Evolutionary conservation across 441 rosid genomes (phyloP).

Genomic region (Pelargonium cotyledonis): DNA sequence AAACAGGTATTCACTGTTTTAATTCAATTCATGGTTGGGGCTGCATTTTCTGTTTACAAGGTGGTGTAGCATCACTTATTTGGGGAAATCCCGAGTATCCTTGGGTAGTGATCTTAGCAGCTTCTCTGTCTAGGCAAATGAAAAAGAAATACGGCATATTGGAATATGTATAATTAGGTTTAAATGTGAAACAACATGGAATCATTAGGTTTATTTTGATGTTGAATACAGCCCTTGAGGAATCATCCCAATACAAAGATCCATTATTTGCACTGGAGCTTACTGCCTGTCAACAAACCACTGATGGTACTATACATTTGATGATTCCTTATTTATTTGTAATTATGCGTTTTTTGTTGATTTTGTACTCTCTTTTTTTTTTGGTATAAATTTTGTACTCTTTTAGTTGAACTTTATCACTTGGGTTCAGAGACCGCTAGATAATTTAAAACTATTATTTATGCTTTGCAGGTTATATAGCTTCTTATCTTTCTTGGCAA

Average conservation of each 20-base stretch:
- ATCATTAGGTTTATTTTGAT: constrained; percentile 20
- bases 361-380: too few species aligned
- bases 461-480: constrained; percentile 29
- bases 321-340: not conserved
- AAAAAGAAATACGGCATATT: not conserved
- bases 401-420: not conserved
- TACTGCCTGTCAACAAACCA: constrained; percentile 25
- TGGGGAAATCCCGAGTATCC: not conserved
- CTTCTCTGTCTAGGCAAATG: not conserved
- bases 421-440: not conserved
- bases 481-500: constrained; percentile 41
- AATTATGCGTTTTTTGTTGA: not conserved
- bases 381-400: not conserved
- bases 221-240: constrained; percentile 40
- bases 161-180: not conserved
- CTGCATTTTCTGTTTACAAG: constrained; percentile 4
- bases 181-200: not conserved
- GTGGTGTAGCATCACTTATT: constrained; percentile 3
- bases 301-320: constrained; percentile 25
- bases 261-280: constrained; percentile 48
- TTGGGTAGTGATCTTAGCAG: constrained; percentile 8
- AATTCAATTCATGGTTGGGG: not conserved
- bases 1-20: constrained; percentile 33
- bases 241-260: constrained; percentile 35
- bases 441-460: constrained; percentile 6